These are phyloP conservation scores for Cnidoscolus chayamansa DNA, from an alignment of 441 rosid species.

Conservation along the genomic window DNA sequence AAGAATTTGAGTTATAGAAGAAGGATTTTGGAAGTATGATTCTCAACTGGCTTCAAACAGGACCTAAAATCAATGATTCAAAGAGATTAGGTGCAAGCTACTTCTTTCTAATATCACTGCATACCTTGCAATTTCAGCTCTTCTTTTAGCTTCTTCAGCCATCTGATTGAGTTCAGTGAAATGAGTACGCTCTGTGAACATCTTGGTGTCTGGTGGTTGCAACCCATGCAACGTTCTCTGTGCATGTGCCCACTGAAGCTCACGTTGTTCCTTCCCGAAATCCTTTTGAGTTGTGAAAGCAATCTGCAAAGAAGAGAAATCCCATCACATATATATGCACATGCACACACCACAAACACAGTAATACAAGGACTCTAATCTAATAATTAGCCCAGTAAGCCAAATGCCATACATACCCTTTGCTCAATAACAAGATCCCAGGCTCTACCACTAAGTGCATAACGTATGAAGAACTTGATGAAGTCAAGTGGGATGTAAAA, in stretches of 20 bases:
- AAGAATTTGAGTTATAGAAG: background rate
- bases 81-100: background rate
- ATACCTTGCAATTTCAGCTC: conserved; percentile 98
- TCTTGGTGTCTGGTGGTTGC: conserved; percentile 85
- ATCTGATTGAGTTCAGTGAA: conserved; percentile 81
- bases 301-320: conserved; percentile 44
- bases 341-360: background rate
- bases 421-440: conserved; percentile 99
- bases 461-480: conserved; percentile 87
- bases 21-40: background rate
- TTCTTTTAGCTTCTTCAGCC: conserved; percentile 95
- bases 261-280: conserved; percentile 92
- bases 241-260: conserved; percentile 99
- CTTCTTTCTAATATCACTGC: background rate
- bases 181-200: conserved; percentile 81
- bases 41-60: conserved; percentile 1
- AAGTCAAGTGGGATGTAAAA: conserved; percentile 86
- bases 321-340: background rate
- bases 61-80: background rate
- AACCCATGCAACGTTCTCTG: conserved; percentile 90
- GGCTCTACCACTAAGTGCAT: conserved; percentile 91
- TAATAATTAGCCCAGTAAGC: conserved; percentile 1
- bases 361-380: background rate
- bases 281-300: conserved; percentile 95
- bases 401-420: conserved; percentile 53